These are phyloP conservation scores for Plantago ovata DNA, from an alignment of 257 asterid genomes.

Conservation along the genomic window DNA sequence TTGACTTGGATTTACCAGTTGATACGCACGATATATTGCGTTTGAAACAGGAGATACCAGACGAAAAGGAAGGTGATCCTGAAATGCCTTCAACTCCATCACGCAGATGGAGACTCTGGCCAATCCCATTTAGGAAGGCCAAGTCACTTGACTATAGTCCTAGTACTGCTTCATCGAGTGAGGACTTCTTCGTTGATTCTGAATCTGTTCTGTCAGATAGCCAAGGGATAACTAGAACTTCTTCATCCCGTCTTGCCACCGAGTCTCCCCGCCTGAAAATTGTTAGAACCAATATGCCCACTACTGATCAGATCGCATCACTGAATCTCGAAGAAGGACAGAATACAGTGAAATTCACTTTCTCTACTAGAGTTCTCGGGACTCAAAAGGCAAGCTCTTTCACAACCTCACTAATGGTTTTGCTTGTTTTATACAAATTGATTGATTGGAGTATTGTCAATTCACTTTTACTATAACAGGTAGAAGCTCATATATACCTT, in stretches of 20 bases:
- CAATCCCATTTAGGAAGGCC: slow-evolving; percentile 81
- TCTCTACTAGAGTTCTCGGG: slow-evolving; percentile 91
- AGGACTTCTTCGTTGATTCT: slow-evolving; percentile 59
- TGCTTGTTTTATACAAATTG: neutral
- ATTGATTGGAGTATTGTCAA: slow-evolving; percentile 8
- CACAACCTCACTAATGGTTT: slow-evolving; percentile 16
- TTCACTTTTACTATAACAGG: slow-evolving; percentile 42
- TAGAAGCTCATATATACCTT: slow-evolving; percentile 98
- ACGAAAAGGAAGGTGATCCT: slow-evolving; percentile 39
- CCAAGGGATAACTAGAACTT: slow-evolving; percentile 34
- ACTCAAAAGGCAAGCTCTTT: slow-evolving; percentile 63
- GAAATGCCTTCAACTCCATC: slow-evolving; percentile 46
- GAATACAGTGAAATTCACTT: slow-evolving; percentile 76
- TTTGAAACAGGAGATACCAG: slow-evolving; percentile 46
- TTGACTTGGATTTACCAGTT: slow-evolving; percentile 55
- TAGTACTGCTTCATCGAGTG: slow-evolving; percentile 45
- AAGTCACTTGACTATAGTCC: slow-evolving; percentile 59
- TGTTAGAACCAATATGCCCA: slow-evolving; percentile 84
- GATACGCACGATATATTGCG: slow-evolving; percentile 47
- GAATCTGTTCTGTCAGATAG: slow-evolving; percentile 39
- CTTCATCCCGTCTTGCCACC: slow-evolving; percentile 28
- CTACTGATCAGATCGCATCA: slow-evolving; percentile 87
- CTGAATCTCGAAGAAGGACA: slow-evolving; percentile 92
- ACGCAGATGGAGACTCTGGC: slow-evolving; percentile 96
- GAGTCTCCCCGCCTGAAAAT: slow-evolving; percentile 78